Base-by-base conservation (phyloP, 208 protist species). In the Acanthamoeba castellanii region DNA sequence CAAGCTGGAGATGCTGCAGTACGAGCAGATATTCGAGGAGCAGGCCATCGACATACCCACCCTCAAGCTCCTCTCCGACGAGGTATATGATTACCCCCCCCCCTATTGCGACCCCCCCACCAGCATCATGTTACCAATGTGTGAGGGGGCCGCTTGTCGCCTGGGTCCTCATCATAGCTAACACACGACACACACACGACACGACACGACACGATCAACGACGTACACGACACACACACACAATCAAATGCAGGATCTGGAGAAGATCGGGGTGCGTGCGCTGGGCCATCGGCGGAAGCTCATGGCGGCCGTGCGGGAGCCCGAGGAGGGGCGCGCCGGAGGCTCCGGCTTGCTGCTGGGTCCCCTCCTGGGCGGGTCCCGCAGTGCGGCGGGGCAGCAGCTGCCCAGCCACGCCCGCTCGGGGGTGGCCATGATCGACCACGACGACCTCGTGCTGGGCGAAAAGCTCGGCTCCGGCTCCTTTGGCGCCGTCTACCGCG, bases 31-130 rank as follows among this genome's bases (percentile, higher is more conserved):
- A 11, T 76, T 76, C n/a, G 68, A 76, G 18, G 68, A 76, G 68
- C 68, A 76, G 34, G 68, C 68, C 68, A 76, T 76, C 27, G 68
- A 76, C 68, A 76, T 76, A 3, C 68, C 68, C 27, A 76, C 68
- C 9, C 68, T 76, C 34, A 76, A 76, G n/a, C 68, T 76, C 2
- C 68, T 76, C 30, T 76, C 68, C 8, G 68, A 76, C 18, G 68
- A 76, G 34, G 68, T 76, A 37, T 32, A 25, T 18, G 4, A 25
- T 70, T 18, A 3, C n/a, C 27, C n/a, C 4, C 64, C 64, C 20
- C 30, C 27, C 18, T 45, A 27, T 20, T 42, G 30, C 30, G 64
- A 4, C 27, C 8, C 64, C 27, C 9, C n/a, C n/a, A n/a, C n/a
- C n/a, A n/a, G n/a, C n/a, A n/a, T n/a, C n/a, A n/a, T n/a, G n/a